Percentiles rank a stretch among this genome's conserved stretches.
phyloP scores from a whole-genome alignment of 2,329 filamentous ascomycete species.

The Cladosporium phlei region DNA sequence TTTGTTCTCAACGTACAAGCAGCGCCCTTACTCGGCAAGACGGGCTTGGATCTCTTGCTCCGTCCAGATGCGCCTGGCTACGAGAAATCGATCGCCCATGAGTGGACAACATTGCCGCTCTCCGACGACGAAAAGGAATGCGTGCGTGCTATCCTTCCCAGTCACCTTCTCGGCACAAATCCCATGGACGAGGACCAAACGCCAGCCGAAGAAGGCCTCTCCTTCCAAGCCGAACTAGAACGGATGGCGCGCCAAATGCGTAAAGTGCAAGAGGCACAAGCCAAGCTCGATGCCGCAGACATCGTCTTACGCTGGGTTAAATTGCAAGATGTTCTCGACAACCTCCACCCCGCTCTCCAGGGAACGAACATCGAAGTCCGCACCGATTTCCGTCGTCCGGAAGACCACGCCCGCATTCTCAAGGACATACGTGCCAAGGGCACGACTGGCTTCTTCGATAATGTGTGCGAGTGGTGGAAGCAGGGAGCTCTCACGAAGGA shows the following conservation, averaged over 20 bases:
- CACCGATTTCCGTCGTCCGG: slow-evolving; percentile 3
- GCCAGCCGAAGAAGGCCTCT: slow-evolving; percentile 9
- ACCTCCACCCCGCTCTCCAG: slow-evolving; percentile 7
- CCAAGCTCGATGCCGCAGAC: slow-evolving; percentile 3
- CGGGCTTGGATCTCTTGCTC: slow-evolving; percentile 28
- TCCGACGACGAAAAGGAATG: slow-evolving; percentile 10
- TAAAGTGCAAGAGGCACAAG: slow-evolving; percentile 10
- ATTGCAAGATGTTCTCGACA: slow-evolving; percentile 16
- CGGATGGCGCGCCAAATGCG: slow-evolving; percentile 12
- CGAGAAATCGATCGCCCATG: slow-evolving; percentile 19
- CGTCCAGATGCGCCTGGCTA: slow-evolving; percentile 18
- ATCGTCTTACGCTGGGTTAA: slow-evolving; percentile 16
- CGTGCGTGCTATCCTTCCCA: slow-evolving; percentile 16
- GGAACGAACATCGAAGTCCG: slow-evolving; percentile 1
- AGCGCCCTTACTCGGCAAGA: slow-evolving; percentile 26
- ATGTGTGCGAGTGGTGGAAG: slow-evolving; percentile 9
- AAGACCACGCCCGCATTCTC: slow-evolving; percentile 7
- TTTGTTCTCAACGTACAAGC: slow-evolving; percentile 30
- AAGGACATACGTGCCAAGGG: slow-evolving; percentile 1
- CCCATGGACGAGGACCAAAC: slow-evolving; percentile 4
- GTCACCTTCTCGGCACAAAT: slow-evolving; percentile 1
- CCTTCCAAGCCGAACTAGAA: slow-evolving; percentile 14
- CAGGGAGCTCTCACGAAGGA: neutral
- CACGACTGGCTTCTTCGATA: slow-evolving; percentile 5
- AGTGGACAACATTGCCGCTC: slow-evolving; percentile 21